Evolutionary conservation across 2,329 filamentous ascomycete genomes (phyloP).

Genomic region (Neobulgaria alba): DNA sequence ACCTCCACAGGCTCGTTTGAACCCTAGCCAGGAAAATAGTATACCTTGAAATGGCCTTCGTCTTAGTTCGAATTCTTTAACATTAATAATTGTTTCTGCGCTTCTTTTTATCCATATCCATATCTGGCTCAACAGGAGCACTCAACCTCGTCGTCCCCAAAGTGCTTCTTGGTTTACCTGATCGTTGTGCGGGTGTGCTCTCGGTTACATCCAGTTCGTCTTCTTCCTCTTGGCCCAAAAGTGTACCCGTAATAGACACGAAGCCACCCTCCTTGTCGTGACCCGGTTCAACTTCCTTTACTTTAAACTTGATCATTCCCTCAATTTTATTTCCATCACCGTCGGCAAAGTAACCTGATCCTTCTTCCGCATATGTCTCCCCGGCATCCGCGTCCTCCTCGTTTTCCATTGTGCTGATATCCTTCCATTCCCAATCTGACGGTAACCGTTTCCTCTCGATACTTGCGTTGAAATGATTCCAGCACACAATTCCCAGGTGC

Average conservation of each 20-base stretch:
- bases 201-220: conserved; percentile 47
- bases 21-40: too few species aligned
- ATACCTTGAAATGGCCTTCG: too few species aligned
- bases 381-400: conserved; percentile 28
- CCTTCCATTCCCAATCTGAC: conserved; percentile 69
- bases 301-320: conserved; percentile 65
- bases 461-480: conserved; percentile 85
- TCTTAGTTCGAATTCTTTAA: not conserved
- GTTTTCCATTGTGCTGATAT: conserved; percentile 34
- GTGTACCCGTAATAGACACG: conserved; percentile 80
- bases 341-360: conserved; percentile 68
- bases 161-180: conserved; percentile 24
- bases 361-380: conserved; percentile 40
- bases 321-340: conserved; percentile 59
- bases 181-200: conserved; percentile 34
- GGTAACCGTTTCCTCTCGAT: conserved; percentile 74
- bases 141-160: conserved; percentile 27
- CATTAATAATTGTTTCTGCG: conserved; percentile 14
- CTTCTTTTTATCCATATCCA: conserved; percentile 14
- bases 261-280: conserved; percentile 69
- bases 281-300: conserved; percentile 77
- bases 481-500: conserved; percentile 81
- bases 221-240: conserved; percentile 64
- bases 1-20: too few species aligned
- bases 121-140: conserved; percentile 20